A percentile compares a stretch with the other conserved stretches of the same genome.
These are phyloP conservation scores for Colletotrichum gigasporum DNA, from an alignment of 2,329 filamentous ascomycete genomes.

Conservation along the genomic window DNA sequence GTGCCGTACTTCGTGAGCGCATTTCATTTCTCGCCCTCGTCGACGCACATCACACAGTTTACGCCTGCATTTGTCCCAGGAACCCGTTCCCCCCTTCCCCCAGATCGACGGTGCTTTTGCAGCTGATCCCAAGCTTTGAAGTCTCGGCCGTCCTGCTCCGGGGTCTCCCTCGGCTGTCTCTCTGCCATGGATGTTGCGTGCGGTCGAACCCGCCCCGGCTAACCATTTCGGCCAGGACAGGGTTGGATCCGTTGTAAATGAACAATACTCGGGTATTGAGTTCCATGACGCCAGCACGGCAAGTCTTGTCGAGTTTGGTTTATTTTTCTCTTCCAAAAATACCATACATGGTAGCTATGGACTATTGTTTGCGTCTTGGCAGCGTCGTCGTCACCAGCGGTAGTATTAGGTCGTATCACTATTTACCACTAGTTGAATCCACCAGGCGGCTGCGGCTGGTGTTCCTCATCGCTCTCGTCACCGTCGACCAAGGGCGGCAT, in stretches of 20 bases:
- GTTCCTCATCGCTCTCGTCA: conserved; percentile 19
- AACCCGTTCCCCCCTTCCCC: not conserved
- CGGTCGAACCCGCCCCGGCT: conserved; percentile 27
- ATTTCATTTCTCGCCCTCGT: conserved; percentile 10
- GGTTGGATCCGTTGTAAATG: conserved; percentile 2
- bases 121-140: conserved; percentile 31
- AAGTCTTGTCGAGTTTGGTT: not conserved
- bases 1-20: conserved; percentile 20
- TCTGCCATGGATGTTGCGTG: conserved; percentile 14
- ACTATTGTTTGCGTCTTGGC: not conserved
- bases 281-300: not conserved
- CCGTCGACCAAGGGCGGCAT: conserved; percentile 34
- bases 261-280: not conserved
- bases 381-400: too few relatives aligned
- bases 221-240: not conserved
- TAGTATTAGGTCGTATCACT: not conserved
- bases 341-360: too few relatives aligned
- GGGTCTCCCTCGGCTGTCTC: not conserved
- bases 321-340: too few relatives aligned
- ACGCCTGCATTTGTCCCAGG: conserved; percentile 2
- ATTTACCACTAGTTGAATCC: not conserved
- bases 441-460: not conserved
- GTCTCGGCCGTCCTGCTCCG: not conserved
- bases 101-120: conserved; percentile 30
- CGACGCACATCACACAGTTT: too few relatives aligned